phyloP scores from a whole-genome alignment of 1,284 basidiomycete species.

The Bjerkandera adusta region DNA sequence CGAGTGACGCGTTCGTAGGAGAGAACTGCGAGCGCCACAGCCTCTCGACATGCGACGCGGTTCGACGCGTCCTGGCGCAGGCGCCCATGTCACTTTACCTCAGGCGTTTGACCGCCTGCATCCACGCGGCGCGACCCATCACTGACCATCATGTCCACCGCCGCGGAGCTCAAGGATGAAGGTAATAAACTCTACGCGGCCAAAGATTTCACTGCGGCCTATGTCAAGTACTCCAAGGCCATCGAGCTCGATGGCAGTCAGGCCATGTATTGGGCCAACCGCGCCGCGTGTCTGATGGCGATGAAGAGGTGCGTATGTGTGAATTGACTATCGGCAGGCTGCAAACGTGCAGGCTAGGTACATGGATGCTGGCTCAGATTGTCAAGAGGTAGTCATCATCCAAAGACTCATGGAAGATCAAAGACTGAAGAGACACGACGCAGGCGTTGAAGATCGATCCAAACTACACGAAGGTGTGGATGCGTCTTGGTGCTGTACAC shows the following conservation, averaged over 20 bases:
- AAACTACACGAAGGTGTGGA: background rate
- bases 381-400: background rate
- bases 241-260: conserved; percentile 25
- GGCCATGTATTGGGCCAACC: conserved; percentile 31
- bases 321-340: background rate
- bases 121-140: background rate
- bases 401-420: background rate
- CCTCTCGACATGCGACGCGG: background rate
- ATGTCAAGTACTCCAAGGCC: conserved; percentile 30
- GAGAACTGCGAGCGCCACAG: background rate
- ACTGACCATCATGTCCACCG: background rate
- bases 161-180: conserved; percentile 7
- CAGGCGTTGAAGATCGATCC: background rate
- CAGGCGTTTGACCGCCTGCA: background rate
- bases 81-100: background rate
- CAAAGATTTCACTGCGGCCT: conserved; percentile 26
- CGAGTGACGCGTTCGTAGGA: background rate
- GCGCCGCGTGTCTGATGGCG: conserved; percentile 28
- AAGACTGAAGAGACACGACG: background rate
- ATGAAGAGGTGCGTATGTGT: conserved; percentile 12
- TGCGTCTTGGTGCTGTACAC: background rate
- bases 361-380: background rate
- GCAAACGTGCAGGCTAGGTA: background rate
- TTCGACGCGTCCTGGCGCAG: background rate
- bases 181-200: conserved; percentile 24